Conservation (phyloP, 495 filamentous ascomycete genomes). For the Hypoxylon cercidicola region DNA sequence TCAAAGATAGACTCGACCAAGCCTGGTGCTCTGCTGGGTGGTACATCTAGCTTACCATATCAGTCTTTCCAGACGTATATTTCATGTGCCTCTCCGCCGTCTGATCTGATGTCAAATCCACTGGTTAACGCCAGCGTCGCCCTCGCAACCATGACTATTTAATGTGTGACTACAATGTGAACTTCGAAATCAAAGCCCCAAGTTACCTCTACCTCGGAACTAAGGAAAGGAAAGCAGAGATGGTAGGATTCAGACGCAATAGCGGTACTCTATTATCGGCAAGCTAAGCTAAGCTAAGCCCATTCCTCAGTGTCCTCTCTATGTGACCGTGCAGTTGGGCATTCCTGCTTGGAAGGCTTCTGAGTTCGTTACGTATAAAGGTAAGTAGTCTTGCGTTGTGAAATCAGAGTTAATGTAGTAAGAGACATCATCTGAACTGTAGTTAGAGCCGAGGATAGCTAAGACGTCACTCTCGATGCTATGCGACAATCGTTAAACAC, state of each 20-base stretch:
- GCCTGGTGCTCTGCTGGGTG: no score
- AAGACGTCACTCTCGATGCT: slow-evolving; percentile 48
- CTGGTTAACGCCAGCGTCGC: no score
- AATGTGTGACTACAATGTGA: no score
- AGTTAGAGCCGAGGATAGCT: slow-evolving; percentile 51
- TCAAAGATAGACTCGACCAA: slow-evolving; percentile 45
- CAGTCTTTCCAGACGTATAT: no score
- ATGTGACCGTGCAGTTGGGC: slow-evolving; percentile 57
- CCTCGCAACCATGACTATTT: no score
- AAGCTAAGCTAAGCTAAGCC: not conserved
- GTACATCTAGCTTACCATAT: no score
- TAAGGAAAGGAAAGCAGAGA: no score
- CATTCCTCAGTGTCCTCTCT: slow-evolving; percentile 38
- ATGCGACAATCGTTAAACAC: slow-evolving; percentile 40
- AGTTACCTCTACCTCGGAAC: no score
- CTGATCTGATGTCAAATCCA: no score
- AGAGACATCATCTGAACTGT: slow-evolving; percentile 49
- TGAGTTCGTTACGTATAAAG: slow-evolving; percentile 56
- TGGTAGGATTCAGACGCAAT: no score
- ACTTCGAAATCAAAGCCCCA: no score
- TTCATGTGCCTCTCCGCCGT: no score
- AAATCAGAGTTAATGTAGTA: slow-evolving; percentile 57
- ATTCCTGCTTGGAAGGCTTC: slow-evolving; percentile 56
- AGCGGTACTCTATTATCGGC: not conserved
- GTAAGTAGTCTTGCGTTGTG: slow-evolving; percentile 61